These are phyloP conservation scores for Annulohypoxylon maeteangense DNA, from an alignment of 495 filamentous ascomycete species.

Conservation along the genomic window DNA sequence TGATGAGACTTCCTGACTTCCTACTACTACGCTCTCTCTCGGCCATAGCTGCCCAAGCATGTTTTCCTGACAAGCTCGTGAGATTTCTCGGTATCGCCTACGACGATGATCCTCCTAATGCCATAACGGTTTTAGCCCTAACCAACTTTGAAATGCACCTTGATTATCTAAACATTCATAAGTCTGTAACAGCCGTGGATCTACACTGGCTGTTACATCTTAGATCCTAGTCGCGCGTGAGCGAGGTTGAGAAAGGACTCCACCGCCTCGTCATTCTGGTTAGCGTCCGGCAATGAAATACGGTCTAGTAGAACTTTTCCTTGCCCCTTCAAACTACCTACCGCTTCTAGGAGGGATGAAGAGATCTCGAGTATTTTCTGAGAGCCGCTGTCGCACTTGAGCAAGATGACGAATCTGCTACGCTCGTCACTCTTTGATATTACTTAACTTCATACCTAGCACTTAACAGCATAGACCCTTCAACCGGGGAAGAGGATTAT, in stretches of 20 bases:
- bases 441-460: conserved; percentile 8
- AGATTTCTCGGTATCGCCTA: conserved; percentile 1
- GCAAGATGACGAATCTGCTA: conserved; percentile 14
- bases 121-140: conserved; percentile 13
- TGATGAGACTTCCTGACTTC: neutral
- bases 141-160: conserved; percentile 2
- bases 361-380: neutral
- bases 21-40: conserved; percentile 1
- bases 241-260: conserved; percentile 33
- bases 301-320: conserved; percentile 34
- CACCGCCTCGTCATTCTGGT: conserved; percentile 38
- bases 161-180: conserved; percentile 13
- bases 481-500: conserved; percentile 1
- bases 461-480: conserved; percentile 5
- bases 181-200: conserved; percentile 34
- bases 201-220: conserved; percentile 40
- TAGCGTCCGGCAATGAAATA: conserved; percentile 40
- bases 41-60: neutral
- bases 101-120: conserved; percentile 17
- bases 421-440: neutral
- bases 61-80: neutral
- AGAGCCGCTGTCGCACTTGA: neutral
- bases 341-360: conserved; percentile 11
- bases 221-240: conserved; percentile 41
- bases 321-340: conserved; percentile 5